phyloP scores from a whole-genome alignment of 176 grass and related monocot genomes.

The Cocos nucifera region DNA sequence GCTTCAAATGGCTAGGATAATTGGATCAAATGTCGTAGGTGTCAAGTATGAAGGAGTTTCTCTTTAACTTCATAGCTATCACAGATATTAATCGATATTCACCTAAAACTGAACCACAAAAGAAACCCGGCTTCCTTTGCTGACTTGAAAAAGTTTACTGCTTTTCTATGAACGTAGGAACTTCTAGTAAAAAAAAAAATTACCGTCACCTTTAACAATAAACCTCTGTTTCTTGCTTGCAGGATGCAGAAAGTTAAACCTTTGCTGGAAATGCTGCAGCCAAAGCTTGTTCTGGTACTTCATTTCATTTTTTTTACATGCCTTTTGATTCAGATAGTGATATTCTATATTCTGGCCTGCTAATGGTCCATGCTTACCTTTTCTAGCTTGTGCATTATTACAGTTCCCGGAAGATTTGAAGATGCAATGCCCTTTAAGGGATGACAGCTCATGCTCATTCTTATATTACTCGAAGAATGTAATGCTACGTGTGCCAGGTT shows the following conservation, averaged over 20 bases:
- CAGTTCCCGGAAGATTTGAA: slow-evolving; percentile 59
- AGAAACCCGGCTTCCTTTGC: too few relatives aligned
- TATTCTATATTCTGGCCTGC: too few relatives aligned
- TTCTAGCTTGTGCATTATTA: slow-evolving; percentile 4
- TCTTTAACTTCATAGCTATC: too few relatives aligned
- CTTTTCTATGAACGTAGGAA: too few relatives aligned
- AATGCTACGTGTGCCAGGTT: slow-evolving; percentile 31
- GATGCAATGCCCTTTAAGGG: slow-evolving; percentile 21
- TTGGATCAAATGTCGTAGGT: too few relatives aligned
- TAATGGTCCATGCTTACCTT: not conserved
- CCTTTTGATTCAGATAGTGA: not conserved
- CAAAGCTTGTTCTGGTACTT: slow-evolving; percentile 70
- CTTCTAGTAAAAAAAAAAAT: too few relatives aligned
- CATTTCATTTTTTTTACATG: not conserved
- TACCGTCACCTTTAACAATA: not conserved
- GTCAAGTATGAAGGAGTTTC: too few relatives aligned
- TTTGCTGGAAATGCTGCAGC: slow-evolving; percentile 51
- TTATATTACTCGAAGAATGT: slow-evolving; percentile 60
- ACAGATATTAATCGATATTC: too few relatives aligned
- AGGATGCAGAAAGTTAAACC: slow-evolving; percentile 47
- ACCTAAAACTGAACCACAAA: too few relatives aligned
- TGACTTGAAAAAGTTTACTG: too few relatives aligned
- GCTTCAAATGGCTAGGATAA: too few relatives aligned
- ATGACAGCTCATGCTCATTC: slow-evolving; percentile 29
- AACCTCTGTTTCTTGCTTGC: not conserved